A percentile compares a stretch with the other conserved stretches of the same genome.
Conservation (phyloP, 352 stramenopile genomes). For the Thraustochytrium sp. region DNA sequence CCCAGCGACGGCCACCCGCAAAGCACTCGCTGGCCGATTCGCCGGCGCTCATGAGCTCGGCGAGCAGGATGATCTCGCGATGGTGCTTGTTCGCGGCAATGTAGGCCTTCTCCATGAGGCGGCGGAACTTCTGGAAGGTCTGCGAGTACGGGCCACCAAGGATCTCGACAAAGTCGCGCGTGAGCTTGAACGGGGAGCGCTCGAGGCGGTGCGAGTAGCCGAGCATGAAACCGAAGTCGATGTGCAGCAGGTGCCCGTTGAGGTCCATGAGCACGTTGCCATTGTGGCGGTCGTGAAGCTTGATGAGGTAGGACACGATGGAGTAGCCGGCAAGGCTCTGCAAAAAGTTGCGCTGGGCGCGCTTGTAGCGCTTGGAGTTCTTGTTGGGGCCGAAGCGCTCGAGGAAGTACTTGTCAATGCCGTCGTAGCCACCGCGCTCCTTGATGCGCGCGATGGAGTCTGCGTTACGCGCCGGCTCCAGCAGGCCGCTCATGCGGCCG, state of each 20-base stretch:
- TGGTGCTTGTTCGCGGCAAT: conserved; percentile 87
- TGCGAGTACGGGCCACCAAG: conserved; percentile 86
- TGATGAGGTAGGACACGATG: conserved; percentile 94
- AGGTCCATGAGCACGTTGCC: conserved; percentile 99
- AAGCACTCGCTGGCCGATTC: conserved; percentile 76
- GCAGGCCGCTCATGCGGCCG: conserved; percentile 80
- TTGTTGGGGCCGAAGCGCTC: conserved; percentile 34
- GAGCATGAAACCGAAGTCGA: conserved; percentile 99
- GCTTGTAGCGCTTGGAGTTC: conserved; percentile 31
- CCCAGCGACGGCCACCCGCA: conserved; percentile 65
- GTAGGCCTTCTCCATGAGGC: conserved; percentile 90
- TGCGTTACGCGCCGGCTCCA: conserved; percentile 40
- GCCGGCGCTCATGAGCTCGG: conserved; percentile 79
- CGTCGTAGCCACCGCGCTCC: conserved; percentile 39
- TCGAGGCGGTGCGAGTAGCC: conserved; percentile 96
- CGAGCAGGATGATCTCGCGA: conserved; percentile 85
- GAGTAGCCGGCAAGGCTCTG: conserved; percentile 94
- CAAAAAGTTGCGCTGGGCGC: conserved; percentile 90
- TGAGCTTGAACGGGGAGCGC: conserved; percentile 98
- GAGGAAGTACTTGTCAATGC: conserved; percentile 45
- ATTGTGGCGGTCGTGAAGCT: conserved; percentile 99
- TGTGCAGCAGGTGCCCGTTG: conserved; percentile 96
- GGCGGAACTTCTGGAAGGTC: conserved; percentile 86
- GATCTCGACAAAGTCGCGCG: conserved; percentile 95
- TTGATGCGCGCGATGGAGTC: conserved; percentile 46